Percentiles rank a stretch among this genome's conserved stretches.
Evolutionary conservation across 78 protist species (phyloP).

Genomic region (Dictyostelium capitatum): DNA sequence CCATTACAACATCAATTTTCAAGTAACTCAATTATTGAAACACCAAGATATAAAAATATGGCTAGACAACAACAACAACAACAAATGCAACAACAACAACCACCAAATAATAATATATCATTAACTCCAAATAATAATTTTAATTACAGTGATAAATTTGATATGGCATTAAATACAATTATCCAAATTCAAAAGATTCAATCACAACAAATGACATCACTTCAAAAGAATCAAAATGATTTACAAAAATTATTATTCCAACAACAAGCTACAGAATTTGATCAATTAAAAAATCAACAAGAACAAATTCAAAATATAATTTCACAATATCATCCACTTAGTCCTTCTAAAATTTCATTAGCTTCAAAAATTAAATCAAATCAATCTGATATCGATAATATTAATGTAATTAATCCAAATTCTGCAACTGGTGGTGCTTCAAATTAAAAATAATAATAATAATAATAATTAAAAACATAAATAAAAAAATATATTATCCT

Average conservation of each 20-base stretch:
- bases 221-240: slow-evolving; percentile 44
- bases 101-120: background rate
- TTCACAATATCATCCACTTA: slow-evolving; percentile 16
- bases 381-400: background rate
- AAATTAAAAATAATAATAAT: background rate
- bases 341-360: slow-evolving; percentile 10
- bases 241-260: slow-evolving; percentile 42
- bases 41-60: background rate
- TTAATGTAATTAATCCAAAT: background rate
- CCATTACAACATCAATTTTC: slow-evolving; percentile 25
- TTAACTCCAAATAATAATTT: background rate
- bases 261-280: slow-evolving; percentile 38
- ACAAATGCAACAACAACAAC: slow-evolving; percentile 12
- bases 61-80: slow-evolving; percentile 7
- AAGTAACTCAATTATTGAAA: slow-evolving; percentile 12
- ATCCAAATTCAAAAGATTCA: slow-evolving; percentile 34
- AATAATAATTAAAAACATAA: background rate
- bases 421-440: background rate
- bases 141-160: slow-evolving; percentile 33
- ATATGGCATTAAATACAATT: slow-evolving; percentile 32
- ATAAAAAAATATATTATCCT: background rate
- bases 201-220: slow-evolving; percentile 44
- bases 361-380: background rate
- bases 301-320: slow-evolving; percentile 33
- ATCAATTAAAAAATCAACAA: slow-evolving; percentile 38